Base-by-base conservation (phyloP, 768 basidiomycete genomes). In the Hygrocybe coccinea region DNA sequence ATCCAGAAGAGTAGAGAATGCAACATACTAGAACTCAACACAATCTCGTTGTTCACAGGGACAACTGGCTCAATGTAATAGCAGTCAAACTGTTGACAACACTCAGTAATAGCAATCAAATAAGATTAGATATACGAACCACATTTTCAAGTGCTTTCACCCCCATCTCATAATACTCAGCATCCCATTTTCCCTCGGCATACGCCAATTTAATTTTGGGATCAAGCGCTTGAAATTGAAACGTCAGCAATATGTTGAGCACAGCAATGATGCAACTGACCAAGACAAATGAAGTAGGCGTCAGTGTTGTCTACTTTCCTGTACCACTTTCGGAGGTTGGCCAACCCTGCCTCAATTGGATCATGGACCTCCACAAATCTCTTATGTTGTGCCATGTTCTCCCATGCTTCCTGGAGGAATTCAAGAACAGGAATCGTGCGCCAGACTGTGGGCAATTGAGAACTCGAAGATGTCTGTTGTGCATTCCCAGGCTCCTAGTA, bases 361-460 rank as follows among this genome's bases (percentile, higher is more conserved):
- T 36, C 17, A 19, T 29, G 25, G 21, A 61, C 24, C 34, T 46
- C 45, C 50, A 34, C 8, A 45, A 60, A 61, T 46, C 39, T 61
- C 12, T 49, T 43, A 11, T 41, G 43, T 29, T 41, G 22, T 36
- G 55, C 50, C 62, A 56, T 63, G 24, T 22, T 54, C 41, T 58
- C 57, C 59, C 56, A 62, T 19, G 36, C 38, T 52, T 62, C 36
- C 43, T 56, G 59, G n/a, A 62, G 54, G 41, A 58, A 62, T 55
- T 62, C 41, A 14, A 62, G 58, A 14, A 46, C 34, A 24, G 62
- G 62, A 39, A 62, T 59, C 11, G 55, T 62, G 14, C 36, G 43
- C 58, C 62, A 62, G 7, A 59, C 62, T 15, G 62, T 59, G 11
- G 58, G 62, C 1, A 14, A 35, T 17, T 10, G 22, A 46, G 60